Evolutionary conservation across 495 filamentous ascomycete genomes (phyloP).

Genomic region (Penicillium lagena): DNA sequence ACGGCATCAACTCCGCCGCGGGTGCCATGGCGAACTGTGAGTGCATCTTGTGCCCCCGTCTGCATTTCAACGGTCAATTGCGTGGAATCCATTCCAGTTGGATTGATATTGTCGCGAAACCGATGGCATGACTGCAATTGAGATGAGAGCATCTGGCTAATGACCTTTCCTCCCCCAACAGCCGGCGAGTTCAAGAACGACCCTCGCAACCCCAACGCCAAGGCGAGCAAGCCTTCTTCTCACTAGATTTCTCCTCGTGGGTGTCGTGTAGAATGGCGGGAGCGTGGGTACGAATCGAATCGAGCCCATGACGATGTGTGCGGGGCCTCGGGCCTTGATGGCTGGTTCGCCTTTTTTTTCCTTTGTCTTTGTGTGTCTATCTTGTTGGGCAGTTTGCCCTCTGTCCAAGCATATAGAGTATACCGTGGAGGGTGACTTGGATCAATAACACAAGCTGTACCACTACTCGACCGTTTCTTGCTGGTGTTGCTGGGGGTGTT

Average conservation of each 20-base stretch:
- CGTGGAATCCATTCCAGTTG: neutral
- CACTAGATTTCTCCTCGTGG: conserved; percentile 17
- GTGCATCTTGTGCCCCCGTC: conserved; percentile 23
- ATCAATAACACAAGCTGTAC: conserved; percentile 42
- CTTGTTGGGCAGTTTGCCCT: conserved; percentile 29
- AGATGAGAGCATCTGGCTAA: conserved; percentile 9
- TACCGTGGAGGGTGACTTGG: conserved; percentile 31
- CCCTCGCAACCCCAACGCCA: conserved; percentile 76
- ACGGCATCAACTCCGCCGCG: conserved; percentile 77
- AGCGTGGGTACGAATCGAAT: conserved; percentile 4
- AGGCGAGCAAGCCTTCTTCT: conserved; percentile 43
- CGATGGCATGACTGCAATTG: no score
- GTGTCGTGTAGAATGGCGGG: conserved; percentile 7
- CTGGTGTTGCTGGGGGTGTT: neutral
- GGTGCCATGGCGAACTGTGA: conserved; percentile 65
- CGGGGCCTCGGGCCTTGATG: conserved; percentile 12
- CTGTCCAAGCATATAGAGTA: conserved; percentile 41
- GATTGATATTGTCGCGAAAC: no score
- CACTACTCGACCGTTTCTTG: conserved; percentile 16
- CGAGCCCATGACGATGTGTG: conserved; percentile 6
- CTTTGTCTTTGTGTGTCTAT: conserved; percentile 9
- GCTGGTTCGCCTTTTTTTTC: conserved; percentile 13
- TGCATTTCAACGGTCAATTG: neutral
- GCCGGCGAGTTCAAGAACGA: conserved; percentile 94
- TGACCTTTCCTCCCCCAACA: conserved; percentile 27